Conservation (phyloP, 148 eudicot genomes). For the Dysphania ambrosioides region DNA sequence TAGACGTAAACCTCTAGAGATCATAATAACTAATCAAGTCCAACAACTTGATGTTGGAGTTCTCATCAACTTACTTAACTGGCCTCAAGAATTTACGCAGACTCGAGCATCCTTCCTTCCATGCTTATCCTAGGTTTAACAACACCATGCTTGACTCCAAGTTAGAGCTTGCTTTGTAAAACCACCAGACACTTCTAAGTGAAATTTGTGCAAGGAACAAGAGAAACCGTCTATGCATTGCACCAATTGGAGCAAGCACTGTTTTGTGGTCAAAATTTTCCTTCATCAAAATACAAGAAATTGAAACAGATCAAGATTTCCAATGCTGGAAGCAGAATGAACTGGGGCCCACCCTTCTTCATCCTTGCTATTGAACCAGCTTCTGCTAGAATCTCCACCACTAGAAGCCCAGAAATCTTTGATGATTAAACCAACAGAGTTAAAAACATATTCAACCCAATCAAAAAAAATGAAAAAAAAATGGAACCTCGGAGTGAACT, state of each 20-base stretch:
- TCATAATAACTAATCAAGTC: too few species aligned
- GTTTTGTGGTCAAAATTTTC: not conserved
- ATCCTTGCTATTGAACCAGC: conserved; percentile 60
- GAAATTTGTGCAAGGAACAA: not conserved
- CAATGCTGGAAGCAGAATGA: conserved; percentile 91
- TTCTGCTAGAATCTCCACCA: conserved; percentile 69
- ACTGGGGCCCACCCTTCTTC: conserved; percentile 99
- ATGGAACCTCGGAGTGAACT: conserved; percentile 43
- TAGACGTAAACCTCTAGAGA: too few species aligned
- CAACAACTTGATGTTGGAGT: too few species aligned
- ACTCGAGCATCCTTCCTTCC: too few species aligned
- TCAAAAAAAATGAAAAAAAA: not conserved
- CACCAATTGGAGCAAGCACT: not conserved
- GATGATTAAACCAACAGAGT: not conserved
- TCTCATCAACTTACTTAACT: too few species aligned
- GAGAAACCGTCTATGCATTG: not conserved
- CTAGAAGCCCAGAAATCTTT: conserved; percentile 17
- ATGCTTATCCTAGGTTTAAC: too few species aligned
- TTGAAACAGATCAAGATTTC: conserved; percentile 38
- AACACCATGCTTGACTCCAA: too few species aligned
- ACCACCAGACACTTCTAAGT: too few species aligned
- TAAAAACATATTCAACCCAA: not conserved
- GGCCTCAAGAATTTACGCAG: too few species aligned
- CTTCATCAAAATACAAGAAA: not conserved
- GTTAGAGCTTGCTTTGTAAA: too few species aligned